Evolutionary conservation across 176 grass and related monocot genomes (phyloP).

Genomic region (Oryza longistaminata): DNA sequence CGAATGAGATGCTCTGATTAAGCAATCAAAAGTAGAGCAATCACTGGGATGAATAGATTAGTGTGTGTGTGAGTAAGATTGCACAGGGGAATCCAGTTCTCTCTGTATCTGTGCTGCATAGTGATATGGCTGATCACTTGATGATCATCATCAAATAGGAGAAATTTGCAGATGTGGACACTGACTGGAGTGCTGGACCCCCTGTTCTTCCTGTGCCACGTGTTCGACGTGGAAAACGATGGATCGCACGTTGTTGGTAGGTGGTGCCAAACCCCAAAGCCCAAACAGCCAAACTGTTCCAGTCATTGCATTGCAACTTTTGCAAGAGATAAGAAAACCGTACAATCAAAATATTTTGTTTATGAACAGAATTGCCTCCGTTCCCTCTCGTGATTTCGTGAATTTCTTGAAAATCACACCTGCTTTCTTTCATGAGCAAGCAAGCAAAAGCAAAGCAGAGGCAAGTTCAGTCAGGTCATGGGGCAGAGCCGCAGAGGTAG

Average conservation of each 20-base stretch:
- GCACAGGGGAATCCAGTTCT: background rate
- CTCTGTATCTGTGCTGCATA: background rate
- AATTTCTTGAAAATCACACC: no score
- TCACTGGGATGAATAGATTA: background rate
- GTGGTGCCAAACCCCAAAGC: background rate
- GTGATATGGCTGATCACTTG: background rate
- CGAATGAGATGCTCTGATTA: background rate
- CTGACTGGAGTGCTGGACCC: background rate
- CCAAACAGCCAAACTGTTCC: background rate
- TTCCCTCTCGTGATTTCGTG: background rate
- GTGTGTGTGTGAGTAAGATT: no score
- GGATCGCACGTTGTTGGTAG: background rate
- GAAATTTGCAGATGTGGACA: background rate
- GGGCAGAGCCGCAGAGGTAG: background rate
- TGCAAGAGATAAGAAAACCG: background rate
- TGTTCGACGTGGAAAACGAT: slow-evolving; percentile 26
- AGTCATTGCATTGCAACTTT: background rate
- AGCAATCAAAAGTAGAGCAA: background rate
- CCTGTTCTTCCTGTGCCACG: background rate
- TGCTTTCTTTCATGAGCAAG: background rate
- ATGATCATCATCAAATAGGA: background rate
- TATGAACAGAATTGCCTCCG: background rate
- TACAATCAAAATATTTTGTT: background rate
- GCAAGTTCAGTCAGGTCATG: background rate
- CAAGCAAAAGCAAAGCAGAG: background rate